Base-by-base conservation (phyloP, 1,284 basidiomycete genomes). In the Afroboletus lepidellus region DNA sequence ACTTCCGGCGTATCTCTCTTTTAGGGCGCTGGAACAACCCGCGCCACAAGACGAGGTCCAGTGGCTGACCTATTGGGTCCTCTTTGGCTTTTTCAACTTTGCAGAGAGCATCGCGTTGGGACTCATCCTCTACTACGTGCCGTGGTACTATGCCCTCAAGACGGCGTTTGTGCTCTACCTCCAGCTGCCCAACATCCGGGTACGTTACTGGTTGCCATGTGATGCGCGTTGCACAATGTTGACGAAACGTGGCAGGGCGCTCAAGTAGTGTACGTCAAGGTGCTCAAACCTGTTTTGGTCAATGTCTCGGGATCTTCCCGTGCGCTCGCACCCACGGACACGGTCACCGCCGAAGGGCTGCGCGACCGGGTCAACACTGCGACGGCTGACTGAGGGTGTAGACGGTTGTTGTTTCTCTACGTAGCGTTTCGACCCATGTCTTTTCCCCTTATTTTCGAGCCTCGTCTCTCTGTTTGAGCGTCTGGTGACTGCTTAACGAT, bases 61-160 rank as follows among this genome's bases (percentile, higher is more conserved):
- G 72, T 94, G 92, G 92, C 78, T 94, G 62, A 92, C 91, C 9
- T 92, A 92, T 75, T 92, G 91, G 91, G 78, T 88, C 64, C 79
- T 92, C 51, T 92, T 93, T 63, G 90, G 88, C 45, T 86, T 85
- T 74, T 89, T 94, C 81, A 92, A 85, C 74, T 90, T 93, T 73
- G 62, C 88, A 51, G 92, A 93, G 73, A 85, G 80, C 66, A 79
- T 92, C 61, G 85, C 87, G 25, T 77, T 87, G 54, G 80, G 84
- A 51, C 50, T 85, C 54, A 79, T 92, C 46, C 82, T 93, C 57
- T 90, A 91, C 75, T 93, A 92, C 67, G 64, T 92, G 61, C 87
- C 90, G 37, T 92, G 92, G 87, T 95, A 94, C 73, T 96, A 87
- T 68, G 84, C 89, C 47, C 82, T 92, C 80, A 95, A 95, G 87